phyloP scores from a whole-genome alignment of 768 basidiomycete genomes.

The Cystobasidium ongulense region DNA sequence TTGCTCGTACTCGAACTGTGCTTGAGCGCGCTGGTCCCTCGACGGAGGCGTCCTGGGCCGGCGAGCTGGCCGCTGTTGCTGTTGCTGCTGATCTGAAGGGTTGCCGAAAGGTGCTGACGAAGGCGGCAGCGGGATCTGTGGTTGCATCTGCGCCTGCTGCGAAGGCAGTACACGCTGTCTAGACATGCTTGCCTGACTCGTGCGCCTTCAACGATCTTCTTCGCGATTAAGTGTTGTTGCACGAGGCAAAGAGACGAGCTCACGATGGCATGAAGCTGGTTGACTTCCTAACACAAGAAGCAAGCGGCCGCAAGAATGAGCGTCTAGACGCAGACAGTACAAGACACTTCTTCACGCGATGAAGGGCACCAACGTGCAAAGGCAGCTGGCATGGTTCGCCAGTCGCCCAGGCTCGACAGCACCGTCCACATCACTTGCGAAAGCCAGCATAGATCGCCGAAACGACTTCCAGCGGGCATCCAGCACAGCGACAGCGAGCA shows the following conservation, averaged over 20 bases:
- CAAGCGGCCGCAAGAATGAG: background rate
- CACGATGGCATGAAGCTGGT: background rate
- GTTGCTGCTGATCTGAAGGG: background rate
- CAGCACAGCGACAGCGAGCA: background rate
- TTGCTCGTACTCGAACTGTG: background rate
- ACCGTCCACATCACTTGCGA: background rate
- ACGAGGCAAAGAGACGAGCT: too few species aligned
- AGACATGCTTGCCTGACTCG: background rate
- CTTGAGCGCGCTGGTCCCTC: background rate
- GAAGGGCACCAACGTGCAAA: background rate
- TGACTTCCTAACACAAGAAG: background rate
- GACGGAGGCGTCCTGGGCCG: background rate
- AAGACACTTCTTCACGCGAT: background rate
- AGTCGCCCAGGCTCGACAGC: background rate
- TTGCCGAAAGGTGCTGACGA: background rate
- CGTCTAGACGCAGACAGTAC: background rate
- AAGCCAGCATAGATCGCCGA: background rate
- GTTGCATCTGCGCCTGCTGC: slow-evolving; percentile 15
- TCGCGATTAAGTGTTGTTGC: too few species aligned
- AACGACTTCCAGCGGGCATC: background rate
- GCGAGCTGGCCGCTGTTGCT: background rate
- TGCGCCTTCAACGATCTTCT: too few species aligned
- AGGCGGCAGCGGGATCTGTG: slow-evolving; percentile 2
- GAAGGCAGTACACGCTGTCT: slow-evolving; percentile 26
- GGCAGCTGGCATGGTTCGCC: background rate